Conservation (phyloP, 2,329 filamentous ascomycete genomes). For the Sordariomycetes sp. region DNA sequence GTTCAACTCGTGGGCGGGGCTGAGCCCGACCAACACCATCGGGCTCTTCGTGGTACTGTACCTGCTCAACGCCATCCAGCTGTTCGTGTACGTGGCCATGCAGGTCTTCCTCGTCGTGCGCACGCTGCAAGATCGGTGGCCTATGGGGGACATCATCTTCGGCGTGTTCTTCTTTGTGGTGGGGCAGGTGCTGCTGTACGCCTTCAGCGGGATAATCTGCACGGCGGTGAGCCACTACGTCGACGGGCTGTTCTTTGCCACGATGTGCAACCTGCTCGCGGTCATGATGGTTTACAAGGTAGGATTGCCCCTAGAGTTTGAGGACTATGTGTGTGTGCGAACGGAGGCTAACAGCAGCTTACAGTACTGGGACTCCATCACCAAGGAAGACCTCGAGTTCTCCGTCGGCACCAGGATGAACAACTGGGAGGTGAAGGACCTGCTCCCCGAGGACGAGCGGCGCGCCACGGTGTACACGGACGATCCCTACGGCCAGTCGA, state of each 20-base stretch:
- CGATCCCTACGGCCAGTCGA: slow-evolving; percentile 49
- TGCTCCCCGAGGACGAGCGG: slow-evolving; percentile 70
- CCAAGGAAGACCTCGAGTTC: slow-evolving; percentile 95
- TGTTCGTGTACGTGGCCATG: slow-evolving; percentile 77
- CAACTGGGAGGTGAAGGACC: slow-evolving; percentile 97
- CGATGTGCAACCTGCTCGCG: slow-evolving; percentile 81
- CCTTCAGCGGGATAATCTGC: slow-evolving; percentile 79
- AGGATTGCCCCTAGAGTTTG: slow-evolving; percentile 11
- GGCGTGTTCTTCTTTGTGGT: slow-evolving; percentile 85
- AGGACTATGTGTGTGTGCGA: neutral
- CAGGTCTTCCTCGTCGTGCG: slow-evolving; percentile 82
- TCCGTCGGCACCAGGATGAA: slow-evolving; percentile 91
- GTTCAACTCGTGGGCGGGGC: slow-evolving; percentile 82
- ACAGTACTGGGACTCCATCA: slow-evolving; percentile 98
- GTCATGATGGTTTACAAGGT: slow-evolving; percentile 99
- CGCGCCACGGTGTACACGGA: slow-evolving; percentile 63
- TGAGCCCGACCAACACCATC: slow-evolving; percentile 75
- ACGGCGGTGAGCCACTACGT: slow-evolving; percentile 79
- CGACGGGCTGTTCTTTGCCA: slow-evolving; percentile 89
- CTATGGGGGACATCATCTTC: slow-evolving; percentile 81
- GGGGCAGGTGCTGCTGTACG: slow-evolving; percentile 88
- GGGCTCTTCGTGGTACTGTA: slow-evolving; percentile 89
- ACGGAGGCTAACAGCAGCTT: neutral
- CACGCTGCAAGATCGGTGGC: slow-evolving; percentile 92
- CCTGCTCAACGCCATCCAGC: slow-evolving; percentile 76